Percentiles rank a stretch among this genome's conserved stretches.
Conservation (phyloP, 768 basidiomycete genomes). For the Auriscalpium microsporum region DNA sequence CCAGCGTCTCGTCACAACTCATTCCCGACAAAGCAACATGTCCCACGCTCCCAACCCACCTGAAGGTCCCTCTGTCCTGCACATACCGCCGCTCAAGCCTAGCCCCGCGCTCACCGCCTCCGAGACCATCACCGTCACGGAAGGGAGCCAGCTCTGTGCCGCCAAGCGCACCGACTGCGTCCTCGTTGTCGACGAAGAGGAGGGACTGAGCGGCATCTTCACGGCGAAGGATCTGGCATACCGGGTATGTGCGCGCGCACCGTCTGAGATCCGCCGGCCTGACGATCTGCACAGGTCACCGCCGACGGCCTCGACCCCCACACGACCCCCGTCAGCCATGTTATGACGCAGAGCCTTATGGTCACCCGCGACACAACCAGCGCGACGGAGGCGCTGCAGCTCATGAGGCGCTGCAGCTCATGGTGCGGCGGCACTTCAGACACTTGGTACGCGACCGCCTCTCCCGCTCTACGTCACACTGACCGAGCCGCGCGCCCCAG, state of each 20-base stretch:
- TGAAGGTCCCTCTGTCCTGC: neutral
- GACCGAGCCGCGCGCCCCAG: conserved; percentile 31
- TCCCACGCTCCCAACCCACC: conserved; percentile 64
- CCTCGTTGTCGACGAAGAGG: conserved; percentile 96
- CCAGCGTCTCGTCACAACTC: conserved; percentile 23
- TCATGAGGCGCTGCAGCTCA: too few species aligned
- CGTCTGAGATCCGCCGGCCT: neutral
- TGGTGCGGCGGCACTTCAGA: conserved; percentile 95
- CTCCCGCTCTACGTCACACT: too few species aligned
- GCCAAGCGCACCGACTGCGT: conserved; percentile 98
- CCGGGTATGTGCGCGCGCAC: conserved; percentile 46
- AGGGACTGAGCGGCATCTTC: conserved; percentile 96
- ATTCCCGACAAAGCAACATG: conserved; percentile 55
- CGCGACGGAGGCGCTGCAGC: conserved; percentile 93
- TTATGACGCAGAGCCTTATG: conserved; percentile 99
- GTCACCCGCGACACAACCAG: conserved; percentile 97
- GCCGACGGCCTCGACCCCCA: conserved; percentile 96
- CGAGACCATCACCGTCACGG: conserved; percentile 89
- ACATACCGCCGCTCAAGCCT: conserved; percentile 71
- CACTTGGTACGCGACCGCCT: conserved; percentile 60
- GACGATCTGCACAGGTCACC: conserved; percentile 56
- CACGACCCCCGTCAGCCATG: conserved; percentile 79
- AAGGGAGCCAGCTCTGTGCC: conserved; percentile 96
- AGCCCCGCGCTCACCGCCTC: conserved; percentile 95
- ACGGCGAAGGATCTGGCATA: conserved; percentile 99